Evolutionary conservation across 257 asterid species (phyloP).

Genomic region (Orobanche coerulescens): DNA sequence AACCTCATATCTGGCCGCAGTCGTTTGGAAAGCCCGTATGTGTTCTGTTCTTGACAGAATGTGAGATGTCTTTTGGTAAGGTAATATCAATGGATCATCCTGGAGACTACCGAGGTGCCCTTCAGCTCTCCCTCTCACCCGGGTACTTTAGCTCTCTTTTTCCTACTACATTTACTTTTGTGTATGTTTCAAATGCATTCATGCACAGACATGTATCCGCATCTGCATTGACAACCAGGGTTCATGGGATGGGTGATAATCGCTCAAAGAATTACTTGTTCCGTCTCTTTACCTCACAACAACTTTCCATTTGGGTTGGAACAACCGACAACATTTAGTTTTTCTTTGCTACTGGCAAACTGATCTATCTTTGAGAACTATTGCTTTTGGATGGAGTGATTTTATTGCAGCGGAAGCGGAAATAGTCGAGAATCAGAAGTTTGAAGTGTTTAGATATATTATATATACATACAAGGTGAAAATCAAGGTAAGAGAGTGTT

Average conservation of each 20-base stretch:
- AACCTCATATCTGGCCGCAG: conserved; percentile 73
- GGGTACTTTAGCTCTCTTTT: conserved; percentile 44
- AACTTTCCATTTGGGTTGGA: background rate
- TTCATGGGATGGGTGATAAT: conserved; percentile 1
- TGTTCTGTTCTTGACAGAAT: conserved; percentile 64
- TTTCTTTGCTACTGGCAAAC: background rate
- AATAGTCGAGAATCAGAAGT: too few species aligned
- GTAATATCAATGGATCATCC: conserved; percentile 46
- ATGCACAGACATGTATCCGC: background rate
- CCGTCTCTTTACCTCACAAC: background rate
- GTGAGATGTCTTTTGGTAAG: conserved; percentile 77
- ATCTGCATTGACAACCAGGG: background rate
- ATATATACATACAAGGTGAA: too few species aligned
- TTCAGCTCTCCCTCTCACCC: conserved; percentile 57
- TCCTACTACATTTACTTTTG: background rate
- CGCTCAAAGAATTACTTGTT: background rate
- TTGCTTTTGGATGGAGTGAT: too few species aligned
- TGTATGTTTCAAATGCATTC: background rate
- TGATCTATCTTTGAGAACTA: background rate
- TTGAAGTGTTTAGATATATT: too few species aligned
- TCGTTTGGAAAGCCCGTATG: conserved; percentile 75
- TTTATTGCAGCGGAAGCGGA: too few species aligned
- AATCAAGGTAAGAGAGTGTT: too few species aligned
- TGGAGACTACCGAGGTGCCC: conserved; percentile 67
- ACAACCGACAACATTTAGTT: background rate